Evolutionary conservation across 352 stramenopile species (phyloP), one percentile per base, ranked within the genome.

Genomic region (Phytophthora constricta): DNA sequence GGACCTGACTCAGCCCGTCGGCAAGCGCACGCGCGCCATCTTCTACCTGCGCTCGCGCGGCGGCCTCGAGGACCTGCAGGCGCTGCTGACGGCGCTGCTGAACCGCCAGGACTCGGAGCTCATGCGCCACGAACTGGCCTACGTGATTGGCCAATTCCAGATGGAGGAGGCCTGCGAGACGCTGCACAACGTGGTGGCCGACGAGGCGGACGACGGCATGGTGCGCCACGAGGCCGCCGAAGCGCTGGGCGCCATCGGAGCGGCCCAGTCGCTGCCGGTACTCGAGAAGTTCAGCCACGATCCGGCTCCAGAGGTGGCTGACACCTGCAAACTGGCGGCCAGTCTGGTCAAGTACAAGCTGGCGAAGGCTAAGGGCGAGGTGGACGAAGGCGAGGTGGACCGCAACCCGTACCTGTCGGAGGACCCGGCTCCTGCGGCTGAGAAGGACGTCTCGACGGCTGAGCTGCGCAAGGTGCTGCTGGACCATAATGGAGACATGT

Each of bases 121-220:
- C 31, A 94, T 99, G 68, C 87, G 98, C 51, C 98, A 99, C 84
- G 98, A 99, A 78, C 75, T 99, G 34, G 97, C 97, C 9, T 99
- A 99, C 79, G 96, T 99, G 10, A 93, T 99, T 28, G 98, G 98
- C 42, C 98, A 99, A 77, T 96, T 99, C 76, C 91, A 98, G 75
- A 82, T 98, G 84, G 73, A 77, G 10, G 72, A 84, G 46, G 90
- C 92, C 1, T 96, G 90, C 54, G 77, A 82, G 25, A 87, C 77
- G 53, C 80, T 98, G 19, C 69, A 92, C 52, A 50, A 76, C 26
- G 79, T 98, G 23, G 79, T 98, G 23, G 67, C 75, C 7, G 90
- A 98, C 74, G 89, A 87, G 16, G 80, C 85, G 10, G 93, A 99
- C 70, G 90, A 97, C 68, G 80, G 78, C 27, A 96, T 98, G 81